Percentiles rank a stretch among this genome's conserved stretches.
Conservation (phyloP, 441 rosid species). For the Dalechampia spathulata region DNA sequence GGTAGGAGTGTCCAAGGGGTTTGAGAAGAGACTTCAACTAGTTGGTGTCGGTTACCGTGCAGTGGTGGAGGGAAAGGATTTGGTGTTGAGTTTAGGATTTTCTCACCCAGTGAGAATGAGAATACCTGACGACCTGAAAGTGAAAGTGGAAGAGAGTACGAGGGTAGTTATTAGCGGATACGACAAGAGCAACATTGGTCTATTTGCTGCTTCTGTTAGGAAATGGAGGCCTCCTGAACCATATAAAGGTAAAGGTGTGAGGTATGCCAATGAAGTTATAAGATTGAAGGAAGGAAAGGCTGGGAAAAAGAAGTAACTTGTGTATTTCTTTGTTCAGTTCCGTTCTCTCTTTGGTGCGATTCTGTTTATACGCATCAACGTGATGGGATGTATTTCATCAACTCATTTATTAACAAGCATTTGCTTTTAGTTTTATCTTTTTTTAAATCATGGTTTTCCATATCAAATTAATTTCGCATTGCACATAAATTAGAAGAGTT, state of each 20-base stretch:
- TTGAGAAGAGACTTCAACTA: constrained; percentile 78
- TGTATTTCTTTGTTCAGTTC: constrained; percentile 1
- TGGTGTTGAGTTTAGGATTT: constrained; percentile 78
- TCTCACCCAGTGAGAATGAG: constrained; percentile 86
- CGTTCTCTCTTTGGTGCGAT: background rate
- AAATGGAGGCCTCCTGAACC: constrained; percentile 98
- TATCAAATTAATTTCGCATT: too few species aligned
- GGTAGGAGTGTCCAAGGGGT: constrained; percentile 90
- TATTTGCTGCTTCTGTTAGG: constrained; percentile 83
- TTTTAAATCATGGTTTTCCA: too few species aligned
- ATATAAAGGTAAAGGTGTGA: constrained; percentile 90
- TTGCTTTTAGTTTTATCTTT: too few species aligned
- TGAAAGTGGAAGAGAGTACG: constrained; percentile 83
- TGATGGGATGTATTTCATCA: constrained; percentile 5
- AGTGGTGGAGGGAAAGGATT: constrained; percentile 58
- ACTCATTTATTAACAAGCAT: too few species aligned
- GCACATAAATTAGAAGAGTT: too few species aligned
- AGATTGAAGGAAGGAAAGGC: constrained; percentile 86
- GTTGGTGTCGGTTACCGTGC: constrained; percentile 94
- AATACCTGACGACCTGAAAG: constrained; percentile 59
- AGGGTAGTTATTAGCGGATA: constrained; percentile 60
- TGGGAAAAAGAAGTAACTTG: constrained; percentile 68
- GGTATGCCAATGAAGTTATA: constrained; percentile 65
- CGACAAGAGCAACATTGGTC: constrained; percentile 63
- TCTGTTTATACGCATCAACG: background rate